A percentile compares a stretch with the other conserved stretches of the same genome.
phyloP scores from a whole-genome alignment of 1,139 yeast genomes.

The Scheffersomyces cryptocercus region DNA sequence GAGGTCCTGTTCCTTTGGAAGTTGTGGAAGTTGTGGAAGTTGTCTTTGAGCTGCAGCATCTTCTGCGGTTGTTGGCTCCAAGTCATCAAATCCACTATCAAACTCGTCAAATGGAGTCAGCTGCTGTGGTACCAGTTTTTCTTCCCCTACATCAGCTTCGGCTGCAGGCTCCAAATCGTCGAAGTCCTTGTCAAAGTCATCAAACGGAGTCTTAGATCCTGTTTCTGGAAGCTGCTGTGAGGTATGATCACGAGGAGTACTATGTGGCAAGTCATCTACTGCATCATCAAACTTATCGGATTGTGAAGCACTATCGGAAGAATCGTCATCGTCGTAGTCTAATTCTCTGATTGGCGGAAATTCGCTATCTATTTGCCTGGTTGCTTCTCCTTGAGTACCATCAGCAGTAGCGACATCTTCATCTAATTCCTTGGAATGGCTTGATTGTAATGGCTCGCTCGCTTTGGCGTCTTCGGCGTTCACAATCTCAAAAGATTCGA shows the following conservation, averaged over 20 bases:
- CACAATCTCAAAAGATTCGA: slow-evolving; percentile 55
- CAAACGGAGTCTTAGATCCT: slow-evolving; percentile 5
- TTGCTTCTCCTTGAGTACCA: not conserved
- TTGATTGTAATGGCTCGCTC: slow-evolving; percentile 9
- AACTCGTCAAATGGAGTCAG: slow-evolving; percentile 24
- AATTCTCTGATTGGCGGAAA: slow-evolving; percentile 75
- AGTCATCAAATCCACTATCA: slow-evolving; percentile 40
- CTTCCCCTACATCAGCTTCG: not conserved
- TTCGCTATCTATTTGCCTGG: slow-evolving; percentile 40
- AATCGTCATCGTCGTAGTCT: slow-evolving; percentile 57
- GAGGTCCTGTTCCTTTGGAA: slow-evolving; percentile 17
- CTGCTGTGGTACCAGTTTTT: no score
- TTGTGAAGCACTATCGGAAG: slow-evolving; percentile 25
- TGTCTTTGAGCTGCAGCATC: not conserved
- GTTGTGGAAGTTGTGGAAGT: not conserved
- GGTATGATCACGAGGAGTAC: slow-evolving; percentile 3
- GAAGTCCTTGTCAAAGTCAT: slow-evolving; percentile 1
- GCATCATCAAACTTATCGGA: slow-evolving; percentile 42
- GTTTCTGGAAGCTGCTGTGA: slow-evolving; percentile 5
- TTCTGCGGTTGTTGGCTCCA: slow-evolving; percentile 41
- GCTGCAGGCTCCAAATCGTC: slow-evolving; percentile 2
- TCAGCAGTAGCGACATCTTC: not conserved
- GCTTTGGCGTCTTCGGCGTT: slow-evolving; percentile 47
- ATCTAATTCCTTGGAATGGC: not conserved
- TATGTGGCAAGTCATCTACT: slow-evolving; percentile 38